Percentiles rank a stretch among this genome's conserved stretches.
Conservation (phyloP, 2,329 filamentous ascomycete species). For the Onygenales sp. region DNA sequence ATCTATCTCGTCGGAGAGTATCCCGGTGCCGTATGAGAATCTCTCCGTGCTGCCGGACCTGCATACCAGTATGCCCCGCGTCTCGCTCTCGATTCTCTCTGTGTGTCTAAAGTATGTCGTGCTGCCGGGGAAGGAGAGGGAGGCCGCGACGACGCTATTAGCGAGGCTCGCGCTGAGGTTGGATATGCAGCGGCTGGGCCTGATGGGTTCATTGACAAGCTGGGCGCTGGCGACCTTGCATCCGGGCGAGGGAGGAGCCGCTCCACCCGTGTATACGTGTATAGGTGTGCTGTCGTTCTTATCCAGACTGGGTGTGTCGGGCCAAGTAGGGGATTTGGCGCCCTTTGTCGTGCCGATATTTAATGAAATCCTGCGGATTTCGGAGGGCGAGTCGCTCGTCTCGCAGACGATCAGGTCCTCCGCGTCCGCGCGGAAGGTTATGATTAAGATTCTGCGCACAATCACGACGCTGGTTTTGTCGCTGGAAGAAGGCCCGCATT, state of each 20-base stretch:
- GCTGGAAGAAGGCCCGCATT: conserved; percentile 33
- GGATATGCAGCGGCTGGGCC: conserved; percentile 73
- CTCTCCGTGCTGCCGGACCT: conserved; percentile 30
- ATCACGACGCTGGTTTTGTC: conserved; percentile 57
- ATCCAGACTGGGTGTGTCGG: conserved; percentile 61
- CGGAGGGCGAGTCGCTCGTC: conserved; percentile 40
- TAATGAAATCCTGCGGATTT: conserved; percentile 50
- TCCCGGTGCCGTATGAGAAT: conserved; percentile 27
- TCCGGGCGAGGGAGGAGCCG: conserved; percentile 28
- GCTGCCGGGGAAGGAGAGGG: conserved; percentile 74
- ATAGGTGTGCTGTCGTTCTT: conserved; percentile 74
- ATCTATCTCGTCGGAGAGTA: conserved; percentile 58
- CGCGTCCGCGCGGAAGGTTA: conserved; percentile 68
- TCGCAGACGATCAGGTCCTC: conserved; percentile 55
- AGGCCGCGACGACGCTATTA: conserved; percentile 74
- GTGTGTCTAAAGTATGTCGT: conserved; percentile 63
- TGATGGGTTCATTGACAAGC: conserved; percentile 57
- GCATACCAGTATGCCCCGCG: conserved; percentile 54
- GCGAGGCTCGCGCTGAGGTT: conserved; percentile 72
- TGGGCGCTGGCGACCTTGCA: conserved; percentile 61
- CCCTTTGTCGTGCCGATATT: conserved; percentile 59
- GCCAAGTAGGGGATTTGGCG: conserved; percentile 65
- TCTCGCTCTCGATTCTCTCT: conserved; percentile 61
- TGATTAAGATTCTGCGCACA: conserved; percentile 76
- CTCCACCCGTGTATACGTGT: conserved; percentile 58